Base-by-base conservation (phyloP, 345 rosid species). In the Melastoma malabathricum region DNA sequence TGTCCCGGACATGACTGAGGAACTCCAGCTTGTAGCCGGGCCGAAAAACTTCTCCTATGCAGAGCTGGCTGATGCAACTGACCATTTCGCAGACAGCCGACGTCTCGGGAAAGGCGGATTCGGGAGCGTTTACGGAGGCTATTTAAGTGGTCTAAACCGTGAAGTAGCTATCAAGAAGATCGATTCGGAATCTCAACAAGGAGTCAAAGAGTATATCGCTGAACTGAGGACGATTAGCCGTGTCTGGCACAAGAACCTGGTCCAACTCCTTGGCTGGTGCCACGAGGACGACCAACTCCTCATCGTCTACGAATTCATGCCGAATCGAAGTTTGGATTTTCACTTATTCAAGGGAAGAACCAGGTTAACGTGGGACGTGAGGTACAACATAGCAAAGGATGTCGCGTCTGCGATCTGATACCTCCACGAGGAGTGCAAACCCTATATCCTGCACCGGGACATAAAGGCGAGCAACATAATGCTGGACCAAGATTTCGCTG, bases 171-270 rank as follows among this genome's bases (percentile, higher is more conserved):
- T 58, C 43, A 43, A 50, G 49, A 58, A 25, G 47, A 12, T 49
- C 3, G 50, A n/a, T 1, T 43, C 22, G 0, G 55, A 58, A 3
- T 43, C 49, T 5, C 8, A 1, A 31, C 54, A 50, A 44, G 55
- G 48, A 6, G 3, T 41, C 47, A 23, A 50, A 22, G 62, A 58
- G 23, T 58, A 50, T 4, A 38, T 1, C 12, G 55, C 55, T 6
- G 62, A 58, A 58, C 48, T 58, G 29, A 58, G 50, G 47, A 23
- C 62, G 23, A 27, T 49, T 10, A 43, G 62, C 43, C 55, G 25
- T 13, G 41, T 50, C 25, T 48, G 55, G 48, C 62, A 58, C 10
- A 19, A 18, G 29, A 58, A 51, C 29, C n/a, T 41, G 49, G 47
- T n/a, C n/a, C n/a, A n/a, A n/a, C n/a, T n/a, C n/a, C n/a, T n/a